Evolutionary conservation across 805 yeast species (phyloP), one percentile per base, ranked within the genome.

Genomic region (Kazachstania viticola): DNA sequence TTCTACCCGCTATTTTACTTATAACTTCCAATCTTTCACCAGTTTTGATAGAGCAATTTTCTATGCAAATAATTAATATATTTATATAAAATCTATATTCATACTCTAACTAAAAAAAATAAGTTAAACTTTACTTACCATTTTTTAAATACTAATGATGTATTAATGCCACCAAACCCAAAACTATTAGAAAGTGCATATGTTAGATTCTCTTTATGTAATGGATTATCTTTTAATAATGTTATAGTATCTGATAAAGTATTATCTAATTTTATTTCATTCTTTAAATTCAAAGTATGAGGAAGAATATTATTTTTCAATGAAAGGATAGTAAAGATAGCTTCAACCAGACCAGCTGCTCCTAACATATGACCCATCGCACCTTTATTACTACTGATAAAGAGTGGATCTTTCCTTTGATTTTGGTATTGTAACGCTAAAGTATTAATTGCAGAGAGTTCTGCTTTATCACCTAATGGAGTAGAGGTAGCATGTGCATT

Each of bases 401-500:
- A 62, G 11, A 76, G 41, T 8, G 44, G 39, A 2, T 19, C 22
- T 11, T 21, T 29, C 6, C 33, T 22, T 4, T 24, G 15, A 13
- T 16, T 14, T n/a, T n/a, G n/a, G n/a, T n/a, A n/a, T 7, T n/a
- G 17, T 16, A 14, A 14, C 19, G 61, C 58, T 4, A 55, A 45
- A 3, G 56, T 46, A 1, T 49, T 57, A 31, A 91, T 75, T 3
- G 97, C 97, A 27, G 52, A 51, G 46, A 79, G 74, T 49, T 91
- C 99, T 1, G 95, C 91, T 14, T 73, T 59, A 49, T 91, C 99
- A 4, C 99, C 99, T 3, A 87, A 58, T 5, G 64, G 60, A 0
- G 99, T 91, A 0, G 95, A 82, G 0, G 99, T 91, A 0, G 99
- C 98, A 56, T 91, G 99, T 2, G 98, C 96, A 56, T 93, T 91